Evolutionary conservation across 1,139 yeast genomes (phyloP).

Genomic region (Debaryomyces robertsiae): DNA sequence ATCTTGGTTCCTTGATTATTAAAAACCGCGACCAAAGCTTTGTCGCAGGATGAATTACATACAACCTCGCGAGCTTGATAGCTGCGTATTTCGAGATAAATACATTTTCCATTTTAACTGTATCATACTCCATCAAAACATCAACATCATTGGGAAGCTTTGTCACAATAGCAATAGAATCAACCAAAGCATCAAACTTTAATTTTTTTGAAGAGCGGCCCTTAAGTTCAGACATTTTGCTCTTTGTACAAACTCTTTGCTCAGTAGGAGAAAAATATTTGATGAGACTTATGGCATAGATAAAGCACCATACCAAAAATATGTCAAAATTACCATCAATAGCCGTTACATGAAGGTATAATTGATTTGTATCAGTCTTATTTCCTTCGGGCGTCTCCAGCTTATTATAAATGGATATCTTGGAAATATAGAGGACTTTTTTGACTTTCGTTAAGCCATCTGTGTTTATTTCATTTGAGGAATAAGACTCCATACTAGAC

Average conservation of each 20-base stretch:
- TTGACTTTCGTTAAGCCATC: conserved; percentile 30
- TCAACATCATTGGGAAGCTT: conserved; percentile 55
- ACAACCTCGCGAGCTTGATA: conserved; percentile 46
- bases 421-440: conserved; percentile 35
- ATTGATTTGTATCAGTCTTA: conserved; percentile 26
- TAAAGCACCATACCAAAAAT: conserved; percentile 46
- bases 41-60: conserved; percentile 58
- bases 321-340: conserved; percentile 44
- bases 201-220: conserved; percentile 26
- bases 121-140: conserved; percentile 52
- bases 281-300: conserved; percentile 43
- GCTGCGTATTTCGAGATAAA: conserved; percentile 31
- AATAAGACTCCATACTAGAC: conserved; percentile 36
- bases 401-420: conserved; percentile 30
- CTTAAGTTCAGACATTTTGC: conserved; percentile 28
- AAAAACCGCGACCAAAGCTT: conserved; percentile 47
- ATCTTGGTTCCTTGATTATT: conserved; percentile 41
- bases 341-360: conserved; percentile 37
- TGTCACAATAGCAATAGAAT: conserved; percentile 46
- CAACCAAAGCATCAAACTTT: conserved; percentile 39
- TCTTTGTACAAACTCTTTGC: conserved; percentile 29
- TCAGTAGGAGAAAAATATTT: conserved; percentile 40
- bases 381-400: conserved; percentile 20
- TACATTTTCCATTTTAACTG: conserved; percentile 32
- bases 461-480: conserved; percentile 22